Base-by-base conservation (phyloP, 208 protist species). In the Trypanosoma lewisi region DNA sequence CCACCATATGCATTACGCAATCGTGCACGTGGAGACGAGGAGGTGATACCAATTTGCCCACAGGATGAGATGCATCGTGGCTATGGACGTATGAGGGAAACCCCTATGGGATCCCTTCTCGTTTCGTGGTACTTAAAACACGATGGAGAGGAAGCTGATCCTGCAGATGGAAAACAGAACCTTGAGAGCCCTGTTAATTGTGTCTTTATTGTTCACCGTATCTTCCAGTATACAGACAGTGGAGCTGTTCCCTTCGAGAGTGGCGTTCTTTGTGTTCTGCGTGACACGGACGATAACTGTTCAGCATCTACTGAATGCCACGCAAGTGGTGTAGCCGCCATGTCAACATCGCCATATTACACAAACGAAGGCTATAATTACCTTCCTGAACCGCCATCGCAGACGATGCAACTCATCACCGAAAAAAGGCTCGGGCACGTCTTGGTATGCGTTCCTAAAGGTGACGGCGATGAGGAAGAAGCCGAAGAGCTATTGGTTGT, bases 221-320 rank as follows among this genome's bases (percentile, higher is more conserved):
- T 95, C n/a, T 92, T 91, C 73, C 89, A 95, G 76, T 95, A 91
- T 78, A 91, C 85, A 11, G 89, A 95, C 70, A 87, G 85, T 73
- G 89, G 89, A 47, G 78, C 74, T 37, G 59, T 78, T 45, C 71
- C 82, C 5, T 91, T 87, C 69, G 45, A 67, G 9, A 82, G 73
- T 63, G 89, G 89, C 55, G 82, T 95, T 9, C 69, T 93, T 12
- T 95, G 89, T 44, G 83, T 95, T 30, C 62, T 95, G 39, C 89
- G 89, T 54, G 89, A 95, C 75, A 90, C 80, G 8, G 85, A 93
- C 49, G 89, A 95, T 69, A 91, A 93, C 73, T 93, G 85, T 78
- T 93, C 85, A 31, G 85, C 92, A 59, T 95, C 89, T 0, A 75
- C 85, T 4, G 70, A 93, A 4, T 93, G 89, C 72, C 62, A 60